These are phyloP conservation scores for Golubevia sp. DNA, from an alignment of 1,284 basidiomycete species.

Conservation along the genomic window DNA sequence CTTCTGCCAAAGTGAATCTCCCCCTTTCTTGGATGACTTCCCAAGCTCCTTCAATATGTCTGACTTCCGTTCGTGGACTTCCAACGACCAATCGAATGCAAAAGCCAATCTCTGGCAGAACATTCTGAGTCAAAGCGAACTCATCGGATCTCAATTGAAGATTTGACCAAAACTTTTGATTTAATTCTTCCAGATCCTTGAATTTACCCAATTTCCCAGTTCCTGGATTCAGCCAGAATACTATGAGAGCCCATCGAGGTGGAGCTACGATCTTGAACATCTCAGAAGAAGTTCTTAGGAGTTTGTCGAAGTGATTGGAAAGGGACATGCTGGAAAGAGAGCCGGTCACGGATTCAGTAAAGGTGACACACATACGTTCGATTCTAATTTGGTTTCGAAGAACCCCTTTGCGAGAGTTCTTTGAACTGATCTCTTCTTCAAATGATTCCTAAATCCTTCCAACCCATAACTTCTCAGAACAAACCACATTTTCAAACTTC, in stretches of 20 bases:
- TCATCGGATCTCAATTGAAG: constrained; percentile 22
- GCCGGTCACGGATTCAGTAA: too few relatives aligned
- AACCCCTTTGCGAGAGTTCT: too few relatives aligned
- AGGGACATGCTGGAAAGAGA: constrained; percentile 16
- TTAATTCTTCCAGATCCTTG: constrained; percentile 33
- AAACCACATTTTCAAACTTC: constrained; percentile 53
- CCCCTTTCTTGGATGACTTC: constrained; percentile 15
- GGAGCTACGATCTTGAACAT: constrained; percentile 36
- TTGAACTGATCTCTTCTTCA: constrained; percentile 15
- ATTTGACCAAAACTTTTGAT: constrained; percentile 26
- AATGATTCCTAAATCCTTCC: constrained; percentile 34
- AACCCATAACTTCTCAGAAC: constrained; percentile 45
- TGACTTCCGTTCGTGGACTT: constrained; percentile 20
- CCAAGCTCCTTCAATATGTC: constrained; percentile 34
- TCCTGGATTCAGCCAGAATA: constrained; percentile 39
- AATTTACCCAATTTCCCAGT: too few relatives aligned
- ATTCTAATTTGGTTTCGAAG: too few relatives aligned
- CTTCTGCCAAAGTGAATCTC: too few relatives aligned
- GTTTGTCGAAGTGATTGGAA: constrained; percentile 18
- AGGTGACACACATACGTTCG: too few relatives aligned
- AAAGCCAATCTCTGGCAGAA: constrained; percentile 40
- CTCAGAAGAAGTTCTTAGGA: neutral
- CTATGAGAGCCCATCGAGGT: constrained; percentile 41
- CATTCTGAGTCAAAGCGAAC: constrained; percentile 47
- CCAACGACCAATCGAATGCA: constrained; percentile 48